A percentile compares a stretch with the other conserved stretches of the same genome.
Evolutionary conservation across 441 rosid genomes (phyloP).

Genomic region (Theobroma grandiflorum): DNA sequence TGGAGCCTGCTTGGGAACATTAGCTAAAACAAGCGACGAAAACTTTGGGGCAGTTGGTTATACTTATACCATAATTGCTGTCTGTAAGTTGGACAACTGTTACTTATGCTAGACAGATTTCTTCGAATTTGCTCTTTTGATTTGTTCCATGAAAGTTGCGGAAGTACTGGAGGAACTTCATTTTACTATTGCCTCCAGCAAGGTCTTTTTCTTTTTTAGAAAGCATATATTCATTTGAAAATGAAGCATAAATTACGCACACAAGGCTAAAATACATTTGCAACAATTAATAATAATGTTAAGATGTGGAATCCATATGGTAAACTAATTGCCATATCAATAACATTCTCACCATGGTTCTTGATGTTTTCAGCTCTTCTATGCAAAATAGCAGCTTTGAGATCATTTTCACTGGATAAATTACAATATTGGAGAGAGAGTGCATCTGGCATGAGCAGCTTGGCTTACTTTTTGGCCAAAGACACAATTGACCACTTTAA

Average conservation of each 20-base stretch:
- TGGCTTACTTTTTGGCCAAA: conserved; percentile 92
- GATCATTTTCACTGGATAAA: conserved; percentile 87
- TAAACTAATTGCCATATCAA: not conserved
- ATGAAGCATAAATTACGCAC: not conserved
- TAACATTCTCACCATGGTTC: conserved; percentile 14
- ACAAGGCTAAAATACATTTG: not conserved
- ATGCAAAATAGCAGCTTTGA: conserved; percentile 88
- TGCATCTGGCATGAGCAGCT: conserved; percentile 91
- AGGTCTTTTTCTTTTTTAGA: not conserved
- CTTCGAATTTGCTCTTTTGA: not conserved
- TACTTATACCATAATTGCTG: conserved; percentile 82
- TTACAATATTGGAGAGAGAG: conserved; percentile 94
- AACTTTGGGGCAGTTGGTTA: conserved; percentile 81
- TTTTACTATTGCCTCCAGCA: conserved; percentile 4
- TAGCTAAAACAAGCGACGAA: conserved; percentile 68
- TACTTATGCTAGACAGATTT: conserved; percentile 12
- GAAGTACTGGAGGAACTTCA: not conserved
- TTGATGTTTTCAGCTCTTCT: conserved; percentile 71
- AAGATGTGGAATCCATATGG: not conserved
- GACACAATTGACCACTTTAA: conserved; percentile 92
- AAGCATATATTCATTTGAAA: not conserved
- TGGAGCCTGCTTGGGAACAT: conserved; percentile 91
- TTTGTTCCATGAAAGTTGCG: conserved; percentile 12
- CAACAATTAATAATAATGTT: not conserved
- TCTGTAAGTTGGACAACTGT: conserved; percentile 63